A percentile compares a stretch with the other conserved stretches of the same genome.
Conservation (phyloP, 139 green algal species). For the Parachlorella kessleri region DNA sequence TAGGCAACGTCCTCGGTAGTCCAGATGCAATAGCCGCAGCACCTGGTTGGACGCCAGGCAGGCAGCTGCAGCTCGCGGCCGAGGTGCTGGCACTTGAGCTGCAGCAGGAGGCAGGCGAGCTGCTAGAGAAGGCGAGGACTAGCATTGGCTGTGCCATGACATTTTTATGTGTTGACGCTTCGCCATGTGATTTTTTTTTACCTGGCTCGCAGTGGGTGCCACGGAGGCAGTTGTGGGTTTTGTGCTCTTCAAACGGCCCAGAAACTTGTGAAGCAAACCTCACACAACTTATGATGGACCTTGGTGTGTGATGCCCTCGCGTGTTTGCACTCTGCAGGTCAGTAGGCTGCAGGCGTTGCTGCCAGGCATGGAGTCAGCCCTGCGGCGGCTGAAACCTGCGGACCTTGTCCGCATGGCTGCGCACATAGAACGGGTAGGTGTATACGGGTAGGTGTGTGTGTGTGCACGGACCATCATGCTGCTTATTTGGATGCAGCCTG, state of each 20-base stretch:
- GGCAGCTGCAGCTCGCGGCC: constrained; percentile 11
- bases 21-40: neutral
- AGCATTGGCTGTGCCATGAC: neutral
- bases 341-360: constrained; percentile 12
- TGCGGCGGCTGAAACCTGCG: constrained; percentile 15
- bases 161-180: neutral
- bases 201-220: neutral
- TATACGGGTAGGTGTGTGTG: neutral
- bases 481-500: neutral
- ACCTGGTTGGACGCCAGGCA: constrained; percentile 11
- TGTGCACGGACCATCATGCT: neutral
- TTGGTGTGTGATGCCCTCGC: neutral
- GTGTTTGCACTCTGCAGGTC: neutral
- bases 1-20: constrained; percentile 8
- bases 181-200: neutral
- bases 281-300: neutral
- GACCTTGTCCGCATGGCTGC: constrained; percentile 22
- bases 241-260: neutral
- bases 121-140: constrained; percentile 7
- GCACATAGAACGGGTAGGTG: constrained; percentile 5
- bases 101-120: neutral
- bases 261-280: neutral
- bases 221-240: neutral
- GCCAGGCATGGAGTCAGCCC: neutral
- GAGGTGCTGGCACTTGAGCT: constrained; percentile 1